phyloP scores from a whole-genome alignment of 75 land plant species.

The Pinus taeda region DNA sequence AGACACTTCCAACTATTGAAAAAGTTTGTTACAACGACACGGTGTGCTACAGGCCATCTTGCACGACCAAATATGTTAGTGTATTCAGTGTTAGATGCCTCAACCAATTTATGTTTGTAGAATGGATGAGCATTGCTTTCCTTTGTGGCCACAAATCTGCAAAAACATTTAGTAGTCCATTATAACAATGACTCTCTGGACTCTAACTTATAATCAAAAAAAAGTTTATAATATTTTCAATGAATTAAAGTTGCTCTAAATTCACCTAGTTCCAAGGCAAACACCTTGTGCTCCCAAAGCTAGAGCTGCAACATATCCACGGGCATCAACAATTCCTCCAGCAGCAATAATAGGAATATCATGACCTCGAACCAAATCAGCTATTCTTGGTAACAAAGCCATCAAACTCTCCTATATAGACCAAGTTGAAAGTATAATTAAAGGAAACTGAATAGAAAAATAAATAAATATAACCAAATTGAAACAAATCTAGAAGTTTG shows the following conservation, averaged over 20 bases:
- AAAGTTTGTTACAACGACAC: constrained; percentile 67
- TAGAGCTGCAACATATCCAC: constrained; percentile 92
- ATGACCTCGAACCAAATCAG: constrained; percentile 49
- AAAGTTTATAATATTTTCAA: neutral
- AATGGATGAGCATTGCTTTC: constrained; percentile 82
- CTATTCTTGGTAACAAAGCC: constrained; percentile 64
- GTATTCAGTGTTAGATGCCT: constrained; percentile 52
- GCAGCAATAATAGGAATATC: constrained; percentile 84
- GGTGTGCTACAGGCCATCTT: constrained; percentile 84
- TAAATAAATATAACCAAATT: no score
- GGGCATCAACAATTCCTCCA: constrained; percentile 85
- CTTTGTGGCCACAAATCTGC: constrained; percentile 78
- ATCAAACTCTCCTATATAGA: constrained; percentile 50
- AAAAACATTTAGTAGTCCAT: neutral
- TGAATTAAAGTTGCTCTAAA: no score
- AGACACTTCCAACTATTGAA: constrained; percentile 55
- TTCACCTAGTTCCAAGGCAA: constrained; percentile 85
- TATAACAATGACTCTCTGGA: neutral
- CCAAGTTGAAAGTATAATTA: neutral
- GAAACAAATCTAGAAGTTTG: no score
- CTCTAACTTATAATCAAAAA: neutral
- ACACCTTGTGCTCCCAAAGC: constrained; percentile 91
- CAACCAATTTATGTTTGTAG: constrained; percentile 73
- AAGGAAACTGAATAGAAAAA: neutral
- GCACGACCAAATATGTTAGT: constrained; percentile 79